Conservation (phyloP, 192 early-diverging fungal genomes). For the Backusella psychrophila region DNA sequence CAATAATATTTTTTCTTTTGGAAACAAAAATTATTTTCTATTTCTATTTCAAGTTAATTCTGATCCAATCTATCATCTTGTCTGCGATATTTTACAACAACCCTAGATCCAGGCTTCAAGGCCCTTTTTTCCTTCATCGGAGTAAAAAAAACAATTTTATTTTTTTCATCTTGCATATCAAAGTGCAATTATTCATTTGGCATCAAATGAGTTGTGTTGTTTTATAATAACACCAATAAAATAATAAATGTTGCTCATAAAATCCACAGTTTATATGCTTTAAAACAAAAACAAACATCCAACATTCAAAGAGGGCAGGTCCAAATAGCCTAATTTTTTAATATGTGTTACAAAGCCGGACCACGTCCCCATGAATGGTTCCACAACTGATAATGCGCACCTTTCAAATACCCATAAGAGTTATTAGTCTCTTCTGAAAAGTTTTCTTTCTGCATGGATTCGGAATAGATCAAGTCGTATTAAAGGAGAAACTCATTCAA, state of each 20-base stretch:
- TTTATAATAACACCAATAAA: not conserved
- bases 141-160: not conserved
- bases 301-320: not conserved
- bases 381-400: not conserved
- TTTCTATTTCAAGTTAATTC: conserved; percentile 1
- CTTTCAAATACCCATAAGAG: not conserved
- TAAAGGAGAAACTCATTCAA: not conserved
- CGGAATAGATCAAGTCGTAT: not conserved
- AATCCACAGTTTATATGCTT: not conserved
- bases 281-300: not conserved
- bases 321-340: not conserved
- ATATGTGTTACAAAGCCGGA: not conserved
- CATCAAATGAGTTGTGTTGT: not conserved
- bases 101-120: not conserved
- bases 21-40: not conserved
- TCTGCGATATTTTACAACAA: not conserved
- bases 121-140: not conserved
- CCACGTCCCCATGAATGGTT: not conserved
- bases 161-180: not conserved
- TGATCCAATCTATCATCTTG: not conserved
- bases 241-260: not conserved
- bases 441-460: not conserved
- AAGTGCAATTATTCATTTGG: not conserved
- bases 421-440: not conserved
- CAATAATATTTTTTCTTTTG: not conserved